Evolutionary conservation across 768 basidiomycete genomes (phyloP).

Genomic region (Nidularia sp.): DNA sequence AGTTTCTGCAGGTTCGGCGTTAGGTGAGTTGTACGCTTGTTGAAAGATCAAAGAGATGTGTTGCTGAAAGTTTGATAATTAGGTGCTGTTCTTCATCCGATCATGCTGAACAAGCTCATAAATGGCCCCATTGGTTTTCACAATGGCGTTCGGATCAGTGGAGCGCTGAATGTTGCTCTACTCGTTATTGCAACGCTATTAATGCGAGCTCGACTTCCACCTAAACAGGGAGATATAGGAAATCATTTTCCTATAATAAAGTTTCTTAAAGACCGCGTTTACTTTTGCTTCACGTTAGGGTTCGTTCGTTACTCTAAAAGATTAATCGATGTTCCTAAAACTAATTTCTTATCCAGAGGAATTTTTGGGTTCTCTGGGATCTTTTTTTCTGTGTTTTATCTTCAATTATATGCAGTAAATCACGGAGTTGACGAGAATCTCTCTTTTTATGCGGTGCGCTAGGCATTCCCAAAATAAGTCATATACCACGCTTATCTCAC

Average conservation of each 20-base stretch:
- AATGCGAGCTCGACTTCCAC: slow-evolving; percentile 31
- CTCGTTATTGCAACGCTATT: slow-evolving; percentile 25
- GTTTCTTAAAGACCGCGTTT: slow-evolving; percentile 22
- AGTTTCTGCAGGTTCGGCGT: slow-evolving; percentile 26
- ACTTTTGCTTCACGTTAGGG: too few species aligned
- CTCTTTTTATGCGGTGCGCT: slow-evolving; percentile 45
- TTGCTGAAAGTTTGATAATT: neutral
- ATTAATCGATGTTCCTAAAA: neutral
- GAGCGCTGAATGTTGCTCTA: slow-evolving; percentile 25
- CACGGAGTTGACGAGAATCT: slow-evolving; percentile 34
- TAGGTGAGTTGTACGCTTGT: slow-evolving; percentile 13
- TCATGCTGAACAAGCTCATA: slow-evolving; percentile 51
- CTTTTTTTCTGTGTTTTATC: slow-evolving; percentile 44
- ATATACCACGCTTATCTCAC: neutral
- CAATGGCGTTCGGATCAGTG: slow-evolving; percentile 34
- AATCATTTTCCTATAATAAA: slow-evolving; percentile 14
- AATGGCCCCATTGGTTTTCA: slow-evolving; percentile 31
- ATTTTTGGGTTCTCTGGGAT: slow-evolving; percentile 27
- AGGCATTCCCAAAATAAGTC: neutral
- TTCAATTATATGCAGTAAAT: slow-evolving; percentile 44
- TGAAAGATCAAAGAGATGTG: too few species aligned
- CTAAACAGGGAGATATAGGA: slow-evolving; percentile 11
- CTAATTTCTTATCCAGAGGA: slow-evolving; percentile 10
- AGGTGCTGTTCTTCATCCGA: slow-evolving; percentile 53
- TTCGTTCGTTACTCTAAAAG: too few species aligned